Base-by-base conservation (phyloP, 129 eudicot genomes). In the Pulicaria dysenterica region DNA sequence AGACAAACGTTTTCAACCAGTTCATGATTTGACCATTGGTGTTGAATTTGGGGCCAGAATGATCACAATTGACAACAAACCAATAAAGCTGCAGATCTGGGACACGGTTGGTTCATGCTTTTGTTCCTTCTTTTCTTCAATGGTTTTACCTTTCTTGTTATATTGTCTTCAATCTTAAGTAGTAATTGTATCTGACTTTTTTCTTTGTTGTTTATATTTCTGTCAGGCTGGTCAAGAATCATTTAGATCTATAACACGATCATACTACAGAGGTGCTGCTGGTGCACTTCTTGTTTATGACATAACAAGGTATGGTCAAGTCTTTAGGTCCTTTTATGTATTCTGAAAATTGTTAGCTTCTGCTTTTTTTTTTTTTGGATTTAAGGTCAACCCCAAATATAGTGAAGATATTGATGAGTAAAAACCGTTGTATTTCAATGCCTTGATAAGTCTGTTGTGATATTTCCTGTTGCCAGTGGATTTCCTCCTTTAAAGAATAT, bases 41-140 rank as follows among this genome's bases (percentile, higher is more conserved):
- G 98, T 92, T 65, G 98, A 92, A 69, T 92, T 92, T 82, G 98
- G 98, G 44, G 98, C 98, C 50, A 69, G 96, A 74, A 92, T 92
- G 98, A 87, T 92, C 79, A 85, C 95, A 34, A 92, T 92, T 41
- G 96, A 87, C 65, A 87, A 83, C 83, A 89, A 82, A 69, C 96
- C 91, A 46, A 92, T 92, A 64, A 89, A 92, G 77, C 84, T 92
- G 71, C 96, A 92, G 74, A 92, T 92, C 8, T 80, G 84, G 84
- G 84, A 80, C 73, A 80, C 84, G 62, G 84, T 92, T 46, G 51
- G 67, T 42, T 56, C 39, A 11, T 43, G 24, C 10, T 58, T 38
- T 62, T 67, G 70, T 15, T 9, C 19, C 19, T 73, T 15, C 17
- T 11, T 40, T 45, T 55, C 8, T 64, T 17, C 17, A 4, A 1